phyloP scores from a whole-genome alignment of 371 early-diverging fungal genomes.

The Fennellomyces sp. region DNA sequence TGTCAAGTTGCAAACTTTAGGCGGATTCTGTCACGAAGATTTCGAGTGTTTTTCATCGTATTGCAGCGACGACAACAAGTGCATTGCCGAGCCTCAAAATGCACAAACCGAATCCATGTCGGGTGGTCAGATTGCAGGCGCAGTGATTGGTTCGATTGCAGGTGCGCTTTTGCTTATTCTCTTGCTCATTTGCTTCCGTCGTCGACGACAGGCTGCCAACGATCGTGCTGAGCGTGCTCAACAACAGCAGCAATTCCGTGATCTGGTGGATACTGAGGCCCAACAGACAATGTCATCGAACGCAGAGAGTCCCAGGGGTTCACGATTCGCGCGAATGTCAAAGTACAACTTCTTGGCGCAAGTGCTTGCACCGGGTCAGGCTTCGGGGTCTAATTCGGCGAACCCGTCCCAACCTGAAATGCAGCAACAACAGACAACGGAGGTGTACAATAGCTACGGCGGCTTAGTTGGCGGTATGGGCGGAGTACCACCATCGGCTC shows the following conservation, averaged over 20 bases:
- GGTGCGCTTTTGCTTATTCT: conserved; percentile 20
- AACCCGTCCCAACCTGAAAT: conserved; percentile 3
- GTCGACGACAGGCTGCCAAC: background rate
- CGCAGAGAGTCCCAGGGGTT: conserved; percentile 1
- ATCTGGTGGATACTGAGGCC: conserved; percentile 11
- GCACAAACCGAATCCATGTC: conserved; percentile 1
- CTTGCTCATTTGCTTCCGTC: conserved; percentile 5
- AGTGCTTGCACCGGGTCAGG: conserved; percentile 21
- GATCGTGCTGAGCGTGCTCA: background rate
- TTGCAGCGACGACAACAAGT: conserved; percentile 14
- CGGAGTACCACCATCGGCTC: background rate
- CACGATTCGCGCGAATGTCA: conserved; percentile 21
- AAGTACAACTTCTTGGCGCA: conserved; percentile 34
- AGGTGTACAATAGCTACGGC: conserved; percentile 7
- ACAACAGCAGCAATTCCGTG: conserved; percentile 12
- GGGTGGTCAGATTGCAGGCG: conserved; percentile 35
- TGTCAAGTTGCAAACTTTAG: conserved; percentile 10
- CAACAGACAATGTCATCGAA: background rate
- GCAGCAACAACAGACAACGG: background rate
- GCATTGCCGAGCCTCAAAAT: background rate
- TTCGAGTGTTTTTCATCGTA: conserved; percentile 33
- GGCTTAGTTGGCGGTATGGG: conserved; percentile 5
- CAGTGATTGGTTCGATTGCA: conserved; percentile 22
- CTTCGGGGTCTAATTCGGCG: background rate
- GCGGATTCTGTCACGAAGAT: conserved; percentile 25